A percentile compares a stretch with the other conserved stretches of the same genome.
These are phyloP conservation scores for Besnoitia besnoiti DNA, from an alignment of 169 alveolate species.

Conservation along the genomic window DNA sequence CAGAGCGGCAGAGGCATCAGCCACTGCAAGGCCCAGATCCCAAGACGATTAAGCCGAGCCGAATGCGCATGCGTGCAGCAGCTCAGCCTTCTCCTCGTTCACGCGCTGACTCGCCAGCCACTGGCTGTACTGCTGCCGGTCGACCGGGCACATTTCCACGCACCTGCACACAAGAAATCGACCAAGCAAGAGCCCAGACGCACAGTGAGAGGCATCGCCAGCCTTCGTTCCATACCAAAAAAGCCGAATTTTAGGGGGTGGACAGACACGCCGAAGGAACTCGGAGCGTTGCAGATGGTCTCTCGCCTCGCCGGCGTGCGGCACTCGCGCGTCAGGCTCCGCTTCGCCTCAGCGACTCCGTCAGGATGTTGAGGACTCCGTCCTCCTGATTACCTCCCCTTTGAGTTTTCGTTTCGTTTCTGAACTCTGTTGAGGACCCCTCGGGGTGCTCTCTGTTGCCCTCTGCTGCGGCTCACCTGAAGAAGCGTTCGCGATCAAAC, in stretches of 20 bases:
- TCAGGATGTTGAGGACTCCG: too few species aligned
- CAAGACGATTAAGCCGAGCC: too few species aligned
- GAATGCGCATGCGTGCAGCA: background rate
- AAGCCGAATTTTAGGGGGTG: too few species aligned
- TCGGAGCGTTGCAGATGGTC: too few species aligned
- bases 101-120: constrained; percentile 49
- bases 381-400: too few species aligned
- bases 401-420: background rate
- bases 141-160: constrained; percentile 46
- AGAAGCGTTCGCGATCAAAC: constrained; percentile 23
- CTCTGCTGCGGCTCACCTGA: constrained; percentile 10
- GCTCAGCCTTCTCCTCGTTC: constrained; percentile 55
- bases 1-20: too few species aligned
- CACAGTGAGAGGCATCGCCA: background rate
- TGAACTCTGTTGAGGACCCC: background rate
- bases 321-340: too few species aligned
- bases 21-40: too few species aligned
- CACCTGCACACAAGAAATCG: constrained; percentile 45
- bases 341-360: background rate
- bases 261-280: too few species aligned
- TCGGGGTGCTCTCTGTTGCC: background rate
- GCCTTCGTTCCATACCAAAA: too few species aligned
- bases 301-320: too few species aligned
- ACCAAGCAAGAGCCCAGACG: background rate
- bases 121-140: constrained; percentile 28